Evolutionary conservation across 2,329 filamentous ascomycete genomes (phyloP).

Genomic region (Chaetomium sp.): DNA sequence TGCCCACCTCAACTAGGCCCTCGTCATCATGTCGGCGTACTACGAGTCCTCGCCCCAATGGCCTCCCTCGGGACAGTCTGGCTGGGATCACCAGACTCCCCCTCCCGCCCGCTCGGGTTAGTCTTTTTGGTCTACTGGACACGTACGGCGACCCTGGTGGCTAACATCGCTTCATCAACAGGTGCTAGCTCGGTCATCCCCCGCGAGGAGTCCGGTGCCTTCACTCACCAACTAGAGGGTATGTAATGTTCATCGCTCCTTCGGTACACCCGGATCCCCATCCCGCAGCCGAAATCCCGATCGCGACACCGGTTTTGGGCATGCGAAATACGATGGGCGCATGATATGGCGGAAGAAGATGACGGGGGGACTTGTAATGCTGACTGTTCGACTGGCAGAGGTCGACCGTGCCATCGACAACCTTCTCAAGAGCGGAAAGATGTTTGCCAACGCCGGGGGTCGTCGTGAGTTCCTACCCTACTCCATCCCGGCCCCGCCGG

Average conservation of each 20-base stretch:
- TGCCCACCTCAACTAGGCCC: conserved; percentile 17
- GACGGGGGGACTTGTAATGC: conserved; percentile 1
- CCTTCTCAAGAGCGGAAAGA: conserved; percentile 93
- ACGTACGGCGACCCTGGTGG: neutral
- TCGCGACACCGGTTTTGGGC: neutral
- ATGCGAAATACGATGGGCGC: neutral
- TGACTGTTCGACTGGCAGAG: conserved; percentile 60
- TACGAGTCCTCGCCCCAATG: conserved; percentile 37
- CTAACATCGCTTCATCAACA: conserved; percentile 29
- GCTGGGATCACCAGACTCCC: conserved; percentile 38
- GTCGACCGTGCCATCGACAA: conserved; percentile 96
- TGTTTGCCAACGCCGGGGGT: conserved; percentile 66
- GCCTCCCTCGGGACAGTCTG: conserved; percentile 34
- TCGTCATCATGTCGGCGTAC: conserved; percentile 36
- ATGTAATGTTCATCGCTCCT: conserved; percentile 31
- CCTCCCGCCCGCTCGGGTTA: conserved; percentile 38
- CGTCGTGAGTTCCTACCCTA: conserved; percentile 81
- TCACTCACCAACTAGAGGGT: conserved; percentile 44
- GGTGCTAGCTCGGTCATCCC: conserved; percentile 43
- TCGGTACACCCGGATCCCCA: neutral
- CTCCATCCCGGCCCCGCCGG: conserved; percentile 60
- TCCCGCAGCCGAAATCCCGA: neutral
- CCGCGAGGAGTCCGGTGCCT: conserved; percentile 41
- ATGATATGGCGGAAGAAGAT: neutral
- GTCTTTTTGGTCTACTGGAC: conserved; percentile 16